Base-by-base conservation (phyloP, 306 rosid genomes). In the Fagus sylvatica region DNA sequence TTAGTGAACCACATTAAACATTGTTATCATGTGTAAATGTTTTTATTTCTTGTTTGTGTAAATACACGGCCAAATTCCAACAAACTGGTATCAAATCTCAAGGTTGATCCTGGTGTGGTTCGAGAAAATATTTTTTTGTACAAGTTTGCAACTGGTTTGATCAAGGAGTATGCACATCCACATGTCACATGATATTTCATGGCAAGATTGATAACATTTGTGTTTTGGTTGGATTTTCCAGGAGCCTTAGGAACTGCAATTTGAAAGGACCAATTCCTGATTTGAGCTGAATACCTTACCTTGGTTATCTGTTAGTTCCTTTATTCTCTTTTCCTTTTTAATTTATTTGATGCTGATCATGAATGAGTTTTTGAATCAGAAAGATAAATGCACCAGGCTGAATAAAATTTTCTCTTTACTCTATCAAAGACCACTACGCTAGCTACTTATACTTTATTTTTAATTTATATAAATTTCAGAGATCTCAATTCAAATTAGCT, bases 201-300 rank as follows among this genome's bases (percentile, higher is more conserved):
- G 15, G 15, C 51, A 46, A 46, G 51, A 46, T 46, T 46, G 51
- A 46, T 46, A 46, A 55, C 9, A 11, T 72, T 65, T 73, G 75
- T 84, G 68, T 74, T 69, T 70, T 79, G 40, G 28, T 82, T 75
- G 78, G 82, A 66, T 79, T 70, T 82, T 12, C 74, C 97, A 93
- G 98, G 79, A 90, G 97, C 87, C 91, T 93, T 15, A 89, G 96
- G 85, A 93, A 93, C 83, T 93, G 98, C 85, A 80, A 83, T 57
- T 83, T 93, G 89, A 82, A 82, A 87, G 98, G 98, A 84, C 32
- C 85, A n/a, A 51, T 93, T 90, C 97, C 88, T 81, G 90, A 93
- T 85, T 77, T 93, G 67, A 89, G 93, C 84, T 57, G 37, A 73
- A 86, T 91, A 75, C 40, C 56, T 7, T 39, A 77, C n/a, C 94